Conservation (phyloP, 129 eudicot genomes). For the Heracleum sosnowskyi region DNA sequence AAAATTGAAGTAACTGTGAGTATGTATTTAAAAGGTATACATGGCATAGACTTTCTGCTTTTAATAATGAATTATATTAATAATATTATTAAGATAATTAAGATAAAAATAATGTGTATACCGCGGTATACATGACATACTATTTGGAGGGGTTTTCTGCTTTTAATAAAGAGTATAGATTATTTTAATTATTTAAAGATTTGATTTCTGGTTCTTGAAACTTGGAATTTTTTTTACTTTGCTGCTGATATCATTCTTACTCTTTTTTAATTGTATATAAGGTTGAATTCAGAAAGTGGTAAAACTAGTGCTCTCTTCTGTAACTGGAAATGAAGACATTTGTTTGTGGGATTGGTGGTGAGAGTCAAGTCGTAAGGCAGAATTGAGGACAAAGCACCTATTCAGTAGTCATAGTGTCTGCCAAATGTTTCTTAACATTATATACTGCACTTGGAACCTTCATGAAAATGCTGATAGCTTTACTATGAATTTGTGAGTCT, state of each 20-base stretch:
- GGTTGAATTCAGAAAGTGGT: neutral
- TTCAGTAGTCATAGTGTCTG: conserved; percentile 6
- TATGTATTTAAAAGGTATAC: too few relatives aligned
- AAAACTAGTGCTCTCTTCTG: neutral
- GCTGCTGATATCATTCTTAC: too few relatives aligned
- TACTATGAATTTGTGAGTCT: neutral
- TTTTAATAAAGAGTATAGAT: too few relatives aligned
- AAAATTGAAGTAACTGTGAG: too few relatives aligned
- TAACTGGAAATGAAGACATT: neutral
- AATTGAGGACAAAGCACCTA: conserved; percentile 2
- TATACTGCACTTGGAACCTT: neutral
- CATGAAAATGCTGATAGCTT: neutral
- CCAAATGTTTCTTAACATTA: conserved; percentile 1
- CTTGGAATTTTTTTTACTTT: neutral
- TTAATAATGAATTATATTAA: too few relatives aligned
- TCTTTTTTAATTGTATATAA: too few relatives aligned
- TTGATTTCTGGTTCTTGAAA: neutral
- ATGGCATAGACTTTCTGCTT: too few relatives aligned
- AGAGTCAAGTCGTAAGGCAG: neutral
- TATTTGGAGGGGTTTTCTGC: too few relatives aligned
- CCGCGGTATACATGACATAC: too few relatives aligned
- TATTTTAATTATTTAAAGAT: neutral
- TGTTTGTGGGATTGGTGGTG: neutral
- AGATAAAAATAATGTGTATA: too few relatives aligned
- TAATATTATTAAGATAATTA: too few relatives aligned